Conservation (phyloP, 1,284 basidiomycete genomes). For the Rhodotorula sp. region DNA sequence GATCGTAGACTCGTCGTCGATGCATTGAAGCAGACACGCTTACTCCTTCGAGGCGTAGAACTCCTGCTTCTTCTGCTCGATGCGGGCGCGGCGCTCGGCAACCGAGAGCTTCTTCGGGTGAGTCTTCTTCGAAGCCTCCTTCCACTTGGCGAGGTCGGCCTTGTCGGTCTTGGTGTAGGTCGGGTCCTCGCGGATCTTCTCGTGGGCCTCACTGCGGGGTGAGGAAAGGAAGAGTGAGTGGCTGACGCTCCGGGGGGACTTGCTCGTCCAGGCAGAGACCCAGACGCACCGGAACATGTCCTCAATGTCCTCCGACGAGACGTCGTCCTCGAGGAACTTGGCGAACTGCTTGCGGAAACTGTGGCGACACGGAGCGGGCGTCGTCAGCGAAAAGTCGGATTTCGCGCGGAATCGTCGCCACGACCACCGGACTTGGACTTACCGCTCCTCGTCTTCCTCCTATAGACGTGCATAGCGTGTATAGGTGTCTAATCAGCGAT, state of each 20-base stretch:
- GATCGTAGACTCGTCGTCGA: too few species aligned
- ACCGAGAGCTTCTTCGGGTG: slow-evolving; percentile 68
- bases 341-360: slow-evolving; percentile 98
- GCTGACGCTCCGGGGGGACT: not conserved
- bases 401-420: too few species aligned
- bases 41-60: slow-evolving; percentile 6
- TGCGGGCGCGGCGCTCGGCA: slow-evolving; percentile 71
- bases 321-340: slow-evolving; percentile 88
- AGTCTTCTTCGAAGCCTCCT: slow-evolving; percentile 76
- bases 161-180: slow-evolving; percentile 88
- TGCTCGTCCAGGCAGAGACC: not conserved
- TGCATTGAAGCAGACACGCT: not conserved
- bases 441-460: slow-evolving; percentile 68
- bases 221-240: not conserved
- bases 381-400: not conserved
- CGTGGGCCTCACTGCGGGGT: slow-evolving; percentile 45
- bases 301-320: slow-evolving; percentile 96
- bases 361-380: slow-evolving; percentile 49
- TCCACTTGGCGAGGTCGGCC: slow-evolving; percentile 75
- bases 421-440: not conserved
- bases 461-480: slow-evolving; percentile 57
- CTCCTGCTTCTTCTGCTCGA: slow-evolving; percentile 49
- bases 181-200: slow-evolving; percentile 92
- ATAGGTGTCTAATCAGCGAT: too few species aligned
- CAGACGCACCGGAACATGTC: slow-evolving; percentile 70